A percentile compares a stretch with the other conserved stretches of the same genome.
These are phyloP conservation scores for Claviceps citrina DNA, from an alignment of 2,329 filamentous ascomycete species.

Conservation along the genomic window DNA sequence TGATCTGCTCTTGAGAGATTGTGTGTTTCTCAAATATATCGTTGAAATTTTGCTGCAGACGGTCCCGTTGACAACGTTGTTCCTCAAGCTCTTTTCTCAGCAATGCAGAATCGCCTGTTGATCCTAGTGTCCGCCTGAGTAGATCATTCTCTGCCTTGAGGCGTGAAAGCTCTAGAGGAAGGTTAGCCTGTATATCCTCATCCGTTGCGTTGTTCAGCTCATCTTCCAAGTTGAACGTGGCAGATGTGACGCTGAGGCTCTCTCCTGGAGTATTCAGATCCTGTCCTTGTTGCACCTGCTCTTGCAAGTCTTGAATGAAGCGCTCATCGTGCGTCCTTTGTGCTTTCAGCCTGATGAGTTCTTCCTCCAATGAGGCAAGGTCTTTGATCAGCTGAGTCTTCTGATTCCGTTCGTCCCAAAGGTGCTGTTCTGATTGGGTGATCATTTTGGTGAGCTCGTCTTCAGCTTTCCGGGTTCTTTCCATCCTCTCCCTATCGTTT, in stretches of 20 bases:
- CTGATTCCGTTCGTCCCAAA: constrained; percentile 29
- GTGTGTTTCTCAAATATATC: constrained; percentile 43
- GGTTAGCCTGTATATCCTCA: constrained; percentile 22
- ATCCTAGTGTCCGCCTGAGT: constrained; percentile 37
- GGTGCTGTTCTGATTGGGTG: constrained; percentile 25
- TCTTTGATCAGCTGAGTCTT: constrained; percentile 32
- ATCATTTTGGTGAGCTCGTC: constrained; percentile 27
- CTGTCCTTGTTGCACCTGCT: constrained; percentile 33
- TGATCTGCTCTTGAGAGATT: constrained; percentile 41
- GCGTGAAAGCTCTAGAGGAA: constrained; percentile 39
- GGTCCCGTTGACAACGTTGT: constrained; percentile 32
- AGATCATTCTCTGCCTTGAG: constrained; percentile 47
- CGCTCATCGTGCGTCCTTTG: constrained; percentile 35
- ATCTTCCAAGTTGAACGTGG: constrained; percentile 37
- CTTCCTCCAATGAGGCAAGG: constrained; percentile 27
- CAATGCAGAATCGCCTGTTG: constrained; percentile 37
- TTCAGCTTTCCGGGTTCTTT: constrained; percentile 22
- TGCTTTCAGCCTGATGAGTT: constrained; percentile 31
- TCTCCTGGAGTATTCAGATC: constrained; percentile 10
- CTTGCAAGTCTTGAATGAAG: constrained; percentile 43
- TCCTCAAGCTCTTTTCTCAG: constrained; percentile 42
- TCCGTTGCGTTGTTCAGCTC: constrained; percentile 38
- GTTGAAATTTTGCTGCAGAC: constrained; percentile 39
- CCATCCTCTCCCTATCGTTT: constrained; percentile 19
- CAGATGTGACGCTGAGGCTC: constrained; percentile 7